Conservation (phyloP, 345 rosid species). For the Laguncularia racemosa region DNA sequence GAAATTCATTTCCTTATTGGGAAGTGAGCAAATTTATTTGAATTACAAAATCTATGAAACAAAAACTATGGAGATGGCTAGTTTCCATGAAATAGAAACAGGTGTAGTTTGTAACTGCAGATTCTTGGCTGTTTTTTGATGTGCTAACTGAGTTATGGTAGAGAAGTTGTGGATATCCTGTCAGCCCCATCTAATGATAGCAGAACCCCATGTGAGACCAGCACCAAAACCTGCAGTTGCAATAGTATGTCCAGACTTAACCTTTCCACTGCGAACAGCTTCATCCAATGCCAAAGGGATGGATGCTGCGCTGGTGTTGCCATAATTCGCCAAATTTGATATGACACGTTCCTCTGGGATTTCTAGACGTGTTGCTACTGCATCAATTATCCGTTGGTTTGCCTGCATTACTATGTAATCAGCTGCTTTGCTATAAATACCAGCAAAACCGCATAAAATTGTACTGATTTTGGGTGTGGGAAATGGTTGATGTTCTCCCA, state of each 20-base stretch:
- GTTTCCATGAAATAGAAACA: background rate
- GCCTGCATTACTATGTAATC: slow-evolving; percentile 50
- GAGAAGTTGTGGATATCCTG: slow-evolving; percentile 2
- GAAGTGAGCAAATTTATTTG: background rate
- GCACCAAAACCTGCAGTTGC: slow-evolving; percentile 93
- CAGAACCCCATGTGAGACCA: slow-evolving; percentile 96
- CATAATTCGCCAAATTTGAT: slow-evolving; percentile 80
- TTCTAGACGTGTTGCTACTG: slow-evolving; percentile 71
- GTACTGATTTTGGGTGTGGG: too few relatives aligned
- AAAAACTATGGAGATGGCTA: background rate
- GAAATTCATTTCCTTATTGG: too few relatives aligned
- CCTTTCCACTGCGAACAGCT: slow-evolving; percentile 80
- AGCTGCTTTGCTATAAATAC: background rate
- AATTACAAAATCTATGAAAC: background rate
- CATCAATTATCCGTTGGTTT: slow-evolving; percentile 89
- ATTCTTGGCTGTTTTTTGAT: background rate
- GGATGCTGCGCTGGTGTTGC: slow-evolving; percentile 91
- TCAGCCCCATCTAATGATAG: slow-evolving; percentile 79
- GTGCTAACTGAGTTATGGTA: background rate
- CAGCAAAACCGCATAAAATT: too few relatives aligned
- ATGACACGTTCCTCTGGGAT: slow-evolving; percentile 76
- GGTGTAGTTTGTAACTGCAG: background rate
- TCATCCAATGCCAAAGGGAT: slow-evolving; percentile 93
- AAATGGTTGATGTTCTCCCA: background rate
- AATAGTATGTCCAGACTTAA: slow-evolving; percentile 66